Percentiles rank a stretch among this genome's conserved stretches.
Conservation (phyloP, 1,139 yeast genomes). For the Kodamaea suecica region DNA sequence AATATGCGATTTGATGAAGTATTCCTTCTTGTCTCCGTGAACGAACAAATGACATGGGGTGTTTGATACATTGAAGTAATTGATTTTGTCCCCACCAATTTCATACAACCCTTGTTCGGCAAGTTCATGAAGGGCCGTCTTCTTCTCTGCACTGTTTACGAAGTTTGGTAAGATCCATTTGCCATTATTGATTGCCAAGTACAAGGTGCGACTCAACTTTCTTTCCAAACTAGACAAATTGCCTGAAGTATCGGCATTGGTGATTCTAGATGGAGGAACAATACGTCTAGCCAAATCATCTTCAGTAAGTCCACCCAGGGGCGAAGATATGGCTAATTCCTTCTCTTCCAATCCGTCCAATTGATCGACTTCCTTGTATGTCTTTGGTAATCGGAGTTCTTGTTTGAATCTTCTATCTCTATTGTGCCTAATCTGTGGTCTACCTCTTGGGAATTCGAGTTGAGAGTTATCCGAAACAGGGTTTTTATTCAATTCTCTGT, state of each 20-base stretch:
- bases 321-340: slow-evolving; percentile 37
- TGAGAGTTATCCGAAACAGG: slow-evolving; percentile 73
- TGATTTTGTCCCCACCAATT: slow-evolving; percentile 72
- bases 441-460: slow-evolving; percentile 75
- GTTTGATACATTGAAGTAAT: slow-evolving; percentile 86
- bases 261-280: slow-evolving; percentile 64
- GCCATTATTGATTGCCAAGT: slow-evolving; percentile 52
- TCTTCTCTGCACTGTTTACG: slow-evolving; percentile 20
- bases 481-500: slow-evolving; percentile 68
- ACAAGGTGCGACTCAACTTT: slow-evolving; percentile 73
- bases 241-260: slow-evolving; percentile 68
- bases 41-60: slow-evolving; percentile 68
- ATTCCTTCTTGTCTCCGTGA: slow-evolving; percentile 44
- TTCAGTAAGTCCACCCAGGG: slow-evolving; percentile 22
- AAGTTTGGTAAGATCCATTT: slow-evolving; percentile 84
- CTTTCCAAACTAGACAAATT: slow-evolving; percentile 75
- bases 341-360: slow-evolving; percentile 18
- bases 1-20: slow-evolving; percentile 82
- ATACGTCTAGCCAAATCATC: slow-evolving; percentile 69
- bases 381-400: slow-evolving; percentile 65
- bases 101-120: slow-evolving; percentile 73
- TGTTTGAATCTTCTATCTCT: slow-evolving; percentile 88
- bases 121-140: slow-evolving; percentile 59
- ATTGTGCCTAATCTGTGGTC: slow-evolving; percentile 81
- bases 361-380: slow-evolving; percentile 41